phyloP scores from a whole-genome alignment of 495 filamentous ascomycete genomes.

The Durotheca rogersii region DNA sequence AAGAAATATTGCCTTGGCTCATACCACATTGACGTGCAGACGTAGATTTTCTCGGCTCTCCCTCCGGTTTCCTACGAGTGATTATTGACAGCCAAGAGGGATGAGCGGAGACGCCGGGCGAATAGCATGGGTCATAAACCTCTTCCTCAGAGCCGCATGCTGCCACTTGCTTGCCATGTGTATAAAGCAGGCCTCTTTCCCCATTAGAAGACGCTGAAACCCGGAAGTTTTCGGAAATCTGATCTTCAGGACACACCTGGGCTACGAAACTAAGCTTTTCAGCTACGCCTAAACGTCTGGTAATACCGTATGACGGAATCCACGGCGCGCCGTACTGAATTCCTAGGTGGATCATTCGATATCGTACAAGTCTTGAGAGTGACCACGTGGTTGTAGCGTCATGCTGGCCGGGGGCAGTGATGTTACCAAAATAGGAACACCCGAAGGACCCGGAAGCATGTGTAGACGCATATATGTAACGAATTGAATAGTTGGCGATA shows the following conservation, averaged over 20 bases:
- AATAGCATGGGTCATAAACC: slow-evolving; percentile 4
- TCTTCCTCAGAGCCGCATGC: neutral
- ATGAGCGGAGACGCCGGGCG: neutral
- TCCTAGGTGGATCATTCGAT: neutral
- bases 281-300: no score
- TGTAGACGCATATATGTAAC: neutral
- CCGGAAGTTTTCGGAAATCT: no score
- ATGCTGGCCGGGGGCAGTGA: neutral
- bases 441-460: neutral
- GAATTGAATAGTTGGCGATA: no score
- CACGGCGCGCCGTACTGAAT: neutral
- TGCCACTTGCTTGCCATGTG: neutral
- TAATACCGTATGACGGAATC: neutral
- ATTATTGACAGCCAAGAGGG: neutral
- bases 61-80: neutral
- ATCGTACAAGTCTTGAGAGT: neutral
- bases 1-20: neutral
- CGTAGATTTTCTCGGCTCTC: neutral
- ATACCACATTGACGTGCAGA: neutral
- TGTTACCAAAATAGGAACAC: neutral
- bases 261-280: no score
- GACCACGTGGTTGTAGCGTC: neutral
- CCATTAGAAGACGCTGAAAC: no score
- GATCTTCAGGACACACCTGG: no score
- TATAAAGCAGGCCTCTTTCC: neutral